A percentile compares a stretch with the other conserved stretches of the same genome.
Evolutionary conservation across 2,329 filamentous ascomycete genomes (phyloP).

Genomic region (Penicillium glabrum): DNA sequence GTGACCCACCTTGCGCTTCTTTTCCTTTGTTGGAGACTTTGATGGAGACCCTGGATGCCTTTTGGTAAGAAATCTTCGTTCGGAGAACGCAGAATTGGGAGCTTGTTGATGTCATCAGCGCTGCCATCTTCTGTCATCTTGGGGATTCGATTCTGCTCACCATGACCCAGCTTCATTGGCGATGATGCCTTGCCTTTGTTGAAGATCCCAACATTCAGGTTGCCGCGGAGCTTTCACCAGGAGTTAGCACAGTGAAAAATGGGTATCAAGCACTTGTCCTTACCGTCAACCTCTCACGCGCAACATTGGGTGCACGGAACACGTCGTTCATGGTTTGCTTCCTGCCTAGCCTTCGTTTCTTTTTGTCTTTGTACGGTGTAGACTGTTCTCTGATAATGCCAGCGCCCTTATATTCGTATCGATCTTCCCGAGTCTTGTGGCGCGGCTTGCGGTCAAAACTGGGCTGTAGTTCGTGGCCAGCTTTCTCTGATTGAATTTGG

Average conservation of each 20-base stretch:
- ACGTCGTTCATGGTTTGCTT: constrained; percentile 51
- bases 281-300: constrained; percentile 56
- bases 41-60: not conserved
- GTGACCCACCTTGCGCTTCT: not conserved
- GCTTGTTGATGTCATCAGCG: constrained; percentile 3
- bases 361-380: constrained; percentile 20
- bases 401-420: constrained; percentile 50
- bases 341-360: constrained; percentile 22
- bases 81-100: constrained; percentile 23
- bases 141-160: constrained; percentile 7
- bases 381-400: not conserved
- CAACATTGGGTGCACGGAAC: constrained; percentile 57
- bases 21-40: not conserved
- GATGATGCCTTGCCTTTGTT: constrained; percentile 37
- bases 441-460: constrained; percentile 54
- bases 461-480: not conserved
- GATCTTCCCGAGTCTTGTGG: constrained; percentile 57
- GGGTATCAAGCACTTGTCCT: constrained; percentile 7
- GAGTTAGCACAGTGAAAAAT: not conserved
- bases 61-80: constrained; percentile 19
- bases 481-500: not conserved
- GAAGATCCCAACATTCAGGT: constrained; percentile 33
- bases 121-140: not conserved
- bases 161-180: constrained; percentile 21
- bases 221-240: constrained; percentile 23